These are phyloP conservation scores for Garcia nutans DNA, from an alignment of 345 rosid genomes.

Conservation along the genomic window DNA sequence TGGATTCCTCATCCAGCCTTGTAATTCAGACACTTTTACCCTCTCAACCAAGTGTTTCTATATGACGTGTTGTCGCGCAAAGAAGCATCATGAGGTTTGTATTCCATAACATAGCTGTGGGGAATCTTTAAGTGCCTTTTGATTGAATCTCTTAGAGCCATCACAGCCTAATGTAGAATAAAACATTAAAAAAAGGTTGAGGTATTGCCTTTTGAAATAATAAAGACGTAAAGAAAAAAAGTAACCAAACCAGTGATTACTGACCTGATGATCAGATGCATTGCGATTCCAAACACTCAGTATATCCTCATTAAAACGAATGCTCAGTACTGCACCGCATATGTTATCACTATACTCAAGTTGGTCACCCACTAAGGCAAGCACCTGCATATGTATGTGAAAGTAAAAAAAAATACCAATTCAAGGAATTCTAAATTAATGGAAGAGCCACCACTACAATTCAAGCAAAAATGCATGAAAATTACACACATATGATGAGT, in stretches of 20 bases:
- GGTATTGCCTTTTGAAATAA: background rate
- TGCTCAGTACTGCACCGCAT: conserved; percentile 92
- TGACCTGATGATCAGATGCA: conserved; percentile 91
- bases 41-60: conserved; percentile 95
- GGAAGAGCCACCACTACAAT: background rate
- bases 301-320: conserved; percentile 92
- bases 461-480: no score
- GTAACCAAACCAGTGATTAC: conserved; percentile 5
- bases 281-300: conserved; percentile 88
- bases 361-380: conserved; percentile 87
- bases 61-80: conserved; percentile 89
- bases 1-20: background rate
- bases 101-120: conserved; percentile 88
- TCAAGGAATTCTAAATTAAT: background rate
- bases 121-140: conserved; percentile 91
- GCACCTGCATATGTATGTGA: conserved; percentile 52
- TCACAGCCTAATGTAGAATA: conserved; percentile 62
- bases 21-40: conserved; percentile 35
- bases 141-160: conserved; percentile 41
- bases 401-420: background rate
- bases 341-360: conserved; percentile 78
- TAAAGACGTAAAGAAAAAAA: background rate
- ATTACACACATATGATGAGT: no score
- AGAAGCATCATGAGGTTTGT: conserved; percentile 94
- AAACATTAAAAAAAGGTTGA: background rate